Evolutionary conservation across 768 basidiomycete genomes (phyloP).

Genomic region (Postia placenta): DNA sequence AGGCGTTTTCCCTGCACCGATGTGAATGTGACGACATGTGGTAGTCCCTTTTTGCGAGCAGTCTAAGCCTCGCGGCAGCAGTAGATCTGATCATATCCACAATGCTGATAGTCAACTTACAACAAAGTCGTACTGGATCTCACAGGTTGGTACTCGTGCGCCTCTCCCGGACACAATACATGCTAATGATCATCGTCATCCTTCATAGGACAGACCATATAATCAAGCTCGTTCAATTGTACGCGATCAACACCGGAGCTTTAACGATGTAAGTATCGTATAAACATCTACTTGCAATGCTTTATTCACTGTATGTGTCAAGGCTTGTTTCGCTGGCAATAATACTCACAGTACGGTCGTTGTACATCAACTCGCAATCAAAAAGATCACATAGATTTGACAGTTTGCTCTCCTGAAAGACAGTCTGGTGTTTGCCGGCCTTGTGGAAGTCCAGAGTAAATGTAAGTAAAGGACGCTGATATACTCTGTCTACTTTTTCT

Average conservation of each 20-base stretch:
- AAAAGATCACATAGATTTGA: neutral
- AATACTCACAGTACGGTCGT: neutral
- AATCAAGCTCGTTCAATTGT: neutral
- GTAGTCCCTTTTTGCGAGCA: too few relatives aligned
- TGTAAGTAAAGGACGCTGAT: slow-evolving; percentile 8
- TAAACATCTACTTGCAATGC: neutral
- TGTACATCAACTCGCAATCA: neutral
- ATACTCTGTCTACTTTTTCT: neutral
- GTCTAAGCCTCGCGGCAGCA: slow-evolving; percentile 1
- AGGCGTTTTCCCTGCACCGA: too few relatives aligned
- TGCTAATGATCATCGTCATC: neutral
- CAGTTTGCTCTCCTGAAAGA: slow-evolving; percentile 4
- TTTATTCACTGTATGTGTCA: neutral
- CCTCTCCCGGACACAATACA: neutral
- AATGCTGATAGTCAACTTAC: slow-evolving; percentile 5
- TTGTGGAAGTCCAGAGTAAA: slow-evolving; percentile 15
- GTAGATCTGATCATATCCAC: slow-evolving; percentile 3
- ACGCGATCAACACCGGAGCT: neutral
- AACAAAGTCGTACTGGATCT: neutral
- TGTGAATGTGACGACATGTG: too few relatives aligned
- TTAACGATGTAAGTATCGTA: neutral
- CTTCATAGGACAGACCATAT: neutral
- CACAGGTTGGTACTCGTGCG: neutral
- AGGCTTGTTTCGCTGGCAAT: slow-evolving; percentile 1
- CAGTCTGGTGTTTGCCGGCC: slow-evolving; percentile 13